phyloP scores from a whole-genome alignment of 2,329 filamentous ascomycete species.

The Scytalidium lignicola region DNA sequence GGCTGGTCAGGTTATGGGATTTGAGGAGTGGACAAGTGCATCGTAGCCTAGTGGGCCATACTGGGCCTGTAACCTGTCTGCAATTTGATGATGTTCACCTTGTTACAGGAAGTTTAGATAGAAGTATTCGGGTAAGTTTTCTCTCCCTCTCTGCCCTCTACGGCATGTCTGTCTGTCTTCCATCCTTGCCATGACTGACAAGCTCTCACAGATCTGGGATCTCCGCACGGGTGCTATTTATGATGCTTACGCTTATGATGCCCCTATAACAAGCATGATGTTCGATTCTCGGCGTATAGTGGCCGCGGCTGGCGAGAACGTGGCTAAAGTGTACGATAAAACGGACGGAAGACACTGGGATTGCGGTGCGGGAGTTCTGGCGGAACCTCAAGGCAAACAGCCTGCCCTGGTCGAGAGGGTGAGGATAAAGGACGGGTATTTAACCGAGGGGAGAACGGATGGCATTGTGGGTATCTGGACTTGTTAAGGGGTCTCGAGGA shows the following conservation, averaged over 20 bases:
- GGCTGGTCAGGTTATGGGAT: slow-evolving; percentile 97
- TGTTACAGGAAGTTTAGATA: slow-evolving; percentile 86
- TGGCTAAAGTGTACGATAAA: slow-evolving; percentile 98
- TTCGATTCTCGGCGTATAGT: slow-evolving; percentile 90
- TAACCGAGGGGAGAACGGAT: slow-evolving; percentile 84
- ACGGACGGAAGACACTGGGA: slow-evolving; percentile 94
- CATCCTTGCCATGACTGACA: slow-evolving; percentile 19
- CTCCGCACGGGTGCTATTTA: slow-evolving; percentile 91
- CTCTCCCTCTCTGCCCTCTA: too few relatives aligned
- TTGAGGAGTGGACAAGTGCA: slow-evolving; percentile 95
- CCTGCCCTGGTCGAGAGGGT: slow-evolving; percentile 76
- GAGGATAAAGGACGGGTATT: slow-evolving; percentile 86
- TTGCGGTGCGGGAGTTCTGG: slow-evolving; percentile 76
- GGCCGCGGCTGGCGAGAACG: slow-evolving; percentile 81
- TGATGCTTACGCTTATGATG: slow-evolving; percentile 93
- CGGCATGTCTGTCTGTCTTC: too few relatives aligned
- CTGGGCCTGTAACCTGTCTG: slow-evolving; percentile 85
- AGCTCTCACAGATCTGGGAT: slow-evolving; percentile 82
- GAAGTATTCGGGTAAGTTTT: slow-evolving; percentile 81
- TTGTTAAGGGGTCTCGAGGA: slow-evolving; percentile 48
- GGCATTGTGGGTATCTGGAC: slow-evolving; percentile 90
- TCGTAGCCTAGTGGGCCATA: slow-evolving; percentile 90
- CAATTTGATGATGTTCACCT: slow-evolving; percentile 96
- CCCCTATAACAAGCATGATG: slow-evolving; percentile 92
- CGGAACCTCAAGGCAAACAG: slow-evolving; percentile 59